Base-by-base conservation (phyloP, 164 flowering plant species). In the Warburgia ugandensis region DNA sequence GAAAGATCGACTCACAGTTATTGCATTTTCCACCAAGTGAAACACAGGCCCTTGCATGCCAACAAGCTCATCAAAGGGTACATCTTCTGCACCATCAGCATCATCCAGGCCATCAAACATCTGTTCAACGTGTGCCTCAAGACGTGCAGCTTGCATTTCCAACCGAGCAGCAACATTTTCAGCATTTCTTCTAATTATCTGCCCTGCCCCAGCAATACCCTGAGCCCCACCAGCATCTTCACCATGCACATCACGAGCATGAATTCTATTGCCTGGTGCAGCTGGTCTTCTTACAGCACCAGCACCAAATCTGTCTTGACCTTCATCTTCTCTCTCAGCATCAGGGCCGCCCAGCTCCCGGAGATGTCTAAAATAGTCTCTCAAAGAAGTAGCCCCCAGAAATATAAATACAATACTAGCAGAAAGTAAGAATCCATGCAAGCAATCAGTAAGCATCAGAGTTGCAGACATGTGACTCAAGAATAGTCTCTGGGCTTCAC, bases 21-120 rank as follows among this genome's bases (percentile, higher is more conserved):
- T 80, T 56, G 99, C 97, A 79, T 94, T 94, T 64, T 94, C 97
- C 63, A 94, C 90, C 66, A 94, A 69, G 71, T 89, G 97, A 54
- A 89, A 86, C 29, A 89, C 92, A 47, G 99, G 97, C 12, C 99
- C 97, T 72, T 89, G 99, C 99, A 94, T 94, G 60, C 99, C 99
- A 72, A 94, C 97, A 59, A 94, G 89, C 65, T 89, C 99, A 63
- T 86, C 97, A 68, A 94, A 94, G 9, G 97, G 97, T 7, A 94
- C 97, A 81, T 84, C 95, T 61, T 92, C 99, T 45, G 99, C 99
- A 44, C 94, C 97, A 74, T 88, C 99, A 61, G 87, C 95, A 77
- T 84, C 99, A 75, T 89, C 99, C 42, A 94, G 62, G 32, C 97
- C 97, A 77, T 94, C 99, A 77, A 94, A 84, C 84, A 94, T 89